Base-by-base conservation (phyloP, 257 asterid genomes). In the Lithospermum erythrorhizon region DNA sequence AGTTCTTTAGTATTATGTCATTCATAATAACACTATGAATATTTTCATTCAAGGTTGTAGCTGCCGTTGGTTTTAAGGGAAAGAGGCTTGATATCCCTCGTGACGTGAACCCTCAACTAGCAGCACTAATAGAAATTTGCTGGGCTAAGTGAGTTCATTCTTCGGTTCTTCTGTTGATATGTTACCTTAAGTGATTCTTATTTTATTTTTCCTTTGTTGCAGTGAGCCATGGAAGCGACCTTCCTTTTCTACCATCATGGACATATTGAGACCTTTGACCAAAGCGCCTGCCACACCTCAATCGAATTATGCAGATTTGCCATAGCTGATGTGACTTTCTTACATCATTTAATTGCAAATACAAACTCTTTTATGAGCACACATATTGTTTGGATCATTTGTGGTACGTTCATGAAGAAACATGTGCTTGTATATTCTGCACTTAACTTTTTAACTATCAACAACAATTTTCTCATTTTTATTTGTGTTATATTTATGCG, bases 221-320 rank as follows among this genome's bases (percentile, higher is more conserved):
- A 93, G 98, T 56, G 97, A 93, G 69, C 77, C 97, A 56, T 79
- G 98, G 94, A 84, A 81, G 65, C 86, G 98, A 52, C 97, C 98
- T 21, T 84, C 97, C 25, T 89, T 93, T 74, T 32, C 88, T 71
- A 72, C 68, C 76, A 76, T 93, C 70, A 89, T 93, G 97, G 97
- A 89, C 62, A 68, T 93, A 53, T 79, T 93, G 78, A 82, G 75
- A 73, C 71, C 85, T 48, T 68, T 86, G 69, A 78, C 79, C 14
- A 93, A 81, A 70, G 21, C 72, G 45, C 66, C 86, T 59, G 69
- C 88, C 4, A 45, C 76, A 59, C 72, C 77, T 51, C 86, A 82
- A 37, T 73, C 86, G 21, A 82, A 78, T 66, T 78, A 59, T 54
- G 65, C 71, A 62, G 84, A 81, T 69, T 48, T 74, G 78, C 74